Base-by-base conservation (phyloP, 73 alveolate species). In the Paraurostyla sp. region DNA sequence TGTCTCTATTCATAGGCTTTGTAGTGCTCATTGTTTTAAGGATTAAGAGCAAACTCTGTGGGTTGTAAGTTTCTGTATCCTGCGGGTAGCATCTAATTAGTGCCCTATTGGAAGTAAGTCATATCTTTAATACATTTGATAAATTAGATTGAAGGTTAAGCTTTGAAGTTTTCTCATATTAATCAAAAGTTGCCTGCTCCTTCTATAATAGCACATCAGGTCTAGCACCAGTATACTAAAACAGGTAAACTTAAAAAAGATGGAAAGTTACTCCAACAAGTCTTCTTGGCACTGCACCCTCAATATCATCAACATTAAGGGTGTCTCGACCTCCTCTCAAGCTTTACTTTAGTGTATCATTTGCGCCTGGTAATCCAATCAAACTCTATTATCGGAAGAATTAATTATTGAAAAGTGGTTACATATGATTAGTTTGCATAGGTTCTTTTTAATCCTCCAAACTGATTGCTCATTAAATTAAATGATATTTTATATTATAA, bases 141-240 rank as follows among this genome's bases (percentile, higher is more conserved):
- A 68, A n/a, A 18, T 30, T 36, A 7, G 30, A 73, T 36, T 35
- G 27, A 9, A 73, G 23, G 50, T 48, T 43, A 3, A 48, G 71
- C 27, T 48, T 73, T 1, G 32, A 29, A 48, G 65, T 73, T 25
- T 45, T 4, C 56, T 73, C 65, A 48, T 49, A 73, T 73, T 73
- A 73, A 48, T 48, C 65, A 48, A 48, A 45, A 11, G 42, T 11
- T 1, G 69, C 69, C 29, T 48, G 71, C 49, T 73, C 65, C 46
- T 73, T 73, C 23, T 73, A 48, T 6, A 73, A 27, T 9, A 48
- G 29, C 7, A 73, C 71, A 45, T 73, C 86, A 13, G 86, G 86
- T 49, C 86, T 73, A 13, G 86, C 86, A 45, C 86, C 86, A 46
- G 86, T 73, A 45, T 73, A 73, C 86, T 73, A 73, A 33, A 48